These are phyloP conservation scores for Combretum micranthum DNA, from an alignment of 345 rosid species.

Conservation along the genomic window DNA sequence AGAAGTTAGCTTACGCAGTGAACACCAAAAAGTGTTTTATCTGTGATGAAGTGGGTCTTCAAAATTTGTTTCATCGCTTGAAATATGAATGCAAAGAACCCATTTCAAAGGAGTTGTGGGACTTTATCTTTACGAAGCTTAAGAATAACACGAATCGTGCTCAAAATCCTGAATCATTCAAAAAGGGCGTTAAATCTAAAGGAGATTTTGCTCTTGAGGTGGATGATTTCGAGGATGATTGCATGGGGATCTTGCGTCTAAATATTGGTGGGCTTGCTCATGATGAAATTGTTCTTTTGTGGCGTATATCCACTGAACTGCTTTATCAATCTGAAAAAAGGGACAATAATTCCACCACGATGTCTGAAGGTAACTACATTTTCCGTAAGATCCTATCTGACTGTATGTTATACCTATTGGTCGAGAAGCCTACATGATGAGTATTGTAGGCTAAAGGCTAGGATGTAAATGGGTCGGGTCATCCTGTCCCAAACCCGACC, in stretches of 20 bases:
- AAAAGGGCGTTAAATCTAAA: slow-evolving; percentile 35
- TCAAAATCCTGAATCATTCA: slow-evolving; percentile 28
- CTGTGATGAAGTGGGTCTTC: slow-evolving; percentile 16
- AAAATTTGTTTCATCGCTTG: slow-evolving; percentile 22
- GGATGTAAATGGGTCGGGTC: no score
- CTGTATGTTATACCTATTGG: slow-evolving; percentile 1
- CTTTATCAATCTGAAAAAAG: slow-evolving; percentile 11
- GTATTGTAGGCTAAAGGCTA: no score
- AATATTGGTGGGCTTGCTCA: slow-evolving; percentile 21
- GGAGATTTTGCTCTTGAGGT: slow-evolving; percentile 51
- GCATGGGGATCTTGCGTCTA: slow-evolving; percentile 20
- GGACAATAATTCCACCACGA: no score
- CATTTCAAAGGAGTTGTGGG: slow-evolving; percentile 38
- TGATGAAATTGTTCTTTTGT: slow-evolving; percentile 39
- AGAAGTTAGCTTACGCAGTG: no score
- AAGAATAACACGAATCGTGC: slow-evolving; percentile 23
- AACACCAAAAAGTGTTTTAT: no score
- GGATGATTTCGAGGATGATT: background rate
- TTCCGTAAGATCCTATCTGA: slow-evolving; percentile 4
- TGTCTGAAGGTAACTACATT: no score
- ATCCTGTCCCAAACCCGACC: no score
- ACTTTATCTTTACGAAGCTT: slow-evolving; percentile 33
- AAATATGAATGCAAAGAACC: slow-evolving; percentile 21
- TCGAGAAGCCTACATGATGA: slow-evolving; percentile 6
- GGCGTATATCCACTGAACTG: slow-evolving; percentile 48